These are phyloP conservation scores for Dictyostelium brefeldianum DNA, from an alignment of 78 protist species.

Conservation along the genomic window DNA sequence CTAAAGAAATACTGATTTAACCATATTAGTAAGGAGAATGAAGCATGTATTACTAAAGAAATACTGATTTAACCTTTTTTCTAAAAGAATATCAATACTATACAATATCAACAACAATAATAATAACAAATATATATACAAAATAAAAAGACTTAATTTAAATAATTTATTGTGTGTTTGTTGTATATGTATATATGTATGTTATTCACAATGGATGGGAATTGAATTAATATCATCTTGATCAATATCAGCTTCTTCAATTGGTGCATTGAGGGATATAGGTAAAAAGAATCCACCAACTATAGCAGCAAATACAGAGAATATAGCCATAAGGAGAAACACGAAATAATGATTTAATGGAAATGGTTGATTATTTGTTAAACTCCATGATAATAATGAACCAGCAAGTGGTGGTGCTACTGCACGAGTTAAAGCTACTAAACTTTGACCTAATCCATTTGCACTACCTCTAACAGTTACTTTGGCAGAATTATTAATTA, in stretches of 20 bases:
- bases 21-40: no score
- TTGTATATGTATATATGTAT: no score
- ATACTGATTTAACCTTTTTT: no score
- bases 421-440: slow-evolving; percentile 41
- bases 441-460: slow-evolving; percentile 61
- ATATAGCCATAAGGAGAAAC: slow-evolving; percentile 3
- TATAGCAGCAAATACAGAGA: not conserved
- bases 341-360: slow-evolving; percentile 46
- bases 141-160: no score
- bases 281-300: slow-evolving; percentile 14
- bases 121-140: no score
- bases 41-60: no score
- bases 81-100: no score
- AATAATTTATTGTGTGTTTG: no score
- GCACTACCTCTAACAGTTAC: slow-evolving; percentile 26
- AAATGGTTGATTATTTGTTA: slow-evolving; percentile 20
- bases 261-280: slow-evolving; percentile 42
- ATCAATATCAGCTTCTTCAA: slow-evolving; percentile 2
- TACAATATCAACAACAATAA: no score
- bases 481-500: slow-evolving; percentile 60
- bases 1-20: not conserved
- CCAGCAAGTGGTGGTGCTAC: slow-evolving; percentile 59
- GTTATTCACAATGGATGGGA: not conserved
- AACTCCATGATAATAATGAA: slow-evolving; percentile 32
- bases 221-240: slow-evolving; percentile 19